Percentiles rank a stretch among this genome's conserved stretches.
These are phyloP conservation scores for Arthroderma sp. DNA, from an alignment of 2,329 filamentous ascomycete genomes.

Conservation along the genomic window DNA sequence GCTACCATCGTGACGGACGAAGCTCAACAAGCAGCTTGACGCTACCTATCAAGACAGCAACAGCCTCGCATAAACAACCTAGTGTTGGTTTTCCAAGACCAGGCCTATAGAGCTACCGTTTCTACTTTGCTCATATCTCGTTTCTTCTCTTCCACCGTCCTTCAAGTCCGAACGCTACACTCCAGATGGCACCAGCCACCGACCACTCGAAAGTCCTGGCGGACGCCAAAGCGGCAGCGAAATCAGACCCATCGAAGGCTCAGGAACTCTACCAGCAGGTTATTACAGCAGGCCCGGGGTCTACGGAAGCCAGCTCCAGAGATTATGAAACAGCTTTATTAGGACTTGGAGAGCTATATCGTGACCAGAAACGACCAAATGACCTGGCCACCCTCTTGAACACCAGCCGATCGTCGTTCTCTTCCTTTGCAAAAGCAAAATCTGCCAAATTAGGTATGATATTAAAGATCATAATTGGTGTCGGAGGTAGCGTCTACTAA, in stretches of 20 bases:
- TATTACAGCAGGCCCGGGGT: slow-evolving; percentile 68
- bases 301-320: slow-evolving; percentile 72
- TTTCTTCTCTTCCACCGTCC: background rate
- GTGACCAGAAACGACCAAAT: slow-evolving; percentile 64
- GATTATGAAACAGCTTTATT: slow-evolving; percentile 87
- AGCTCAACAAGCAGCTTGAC: no score
- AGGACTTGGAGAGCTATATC: slow-evolving; percentile 80
- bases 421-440: slow-evolving; percentile 96
- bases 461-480: background rate
- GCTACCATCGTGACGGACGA: no score
- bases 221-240: slow-evolving; percentile 75
- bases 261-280: slow-evolving; percentile 83
- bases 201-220: slow-evolving; percentile 56
- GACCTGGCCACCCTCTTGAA: slow-evolving; percentile 83
- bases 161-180: slow-evolving; percentile 3
- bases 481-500: background rate
- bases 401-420: slow-evolving; percentile 79
- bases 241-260: slow-evolving; percentile 68
- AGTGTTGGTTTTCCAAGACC: background rate
- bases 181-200: slow-evolving; percentile 35
- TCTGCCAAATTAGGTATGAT: slow-evolving; percentile 85
- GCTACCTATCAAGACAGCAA: background rate
- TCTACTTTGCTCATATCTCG: background rate
- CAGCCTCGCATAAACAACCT: background rate
- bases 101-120: no score